Conservation (phyloP, 2,329 filamentous ascomycete genomes). For the Arthroderma sp. region DNA sequence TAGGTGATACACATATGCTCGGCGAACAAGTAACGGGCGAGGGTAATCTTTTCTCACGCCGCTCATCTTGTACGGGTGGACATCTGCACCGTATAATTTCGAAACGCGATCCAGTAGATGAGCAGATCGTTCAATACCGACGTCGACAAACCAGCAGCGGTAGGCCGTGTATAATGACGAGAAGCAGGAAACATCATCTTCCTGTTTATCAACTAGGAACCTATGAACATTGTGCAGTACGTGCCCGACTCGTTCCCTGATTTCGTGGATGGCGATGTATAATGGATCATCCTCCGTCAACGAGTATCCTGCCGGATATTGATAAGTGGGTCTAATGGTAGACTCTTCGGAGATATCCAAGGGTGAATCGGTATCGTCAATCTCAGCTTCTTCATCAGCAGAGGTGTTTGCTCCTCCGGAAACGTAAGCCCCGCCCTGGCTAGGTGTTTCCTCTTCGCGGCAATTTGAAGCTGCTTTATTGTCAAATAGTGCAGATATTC, state of each 20-base stretch:
- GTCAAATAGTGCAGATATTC: constrained; percentile 81
- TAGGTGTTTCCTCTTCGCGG: constrained; percentile 32
- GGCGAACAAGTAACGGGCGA: constrained; percentile 76
- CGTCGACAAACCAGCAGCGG: constrained; percentile 91
- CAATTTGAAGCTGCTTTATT: constrained; percentile 55
- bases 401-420: constrained; percentile 35
- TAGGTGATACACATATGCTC: constrained; percentile 88
- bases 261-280: constrained; percentile 65
- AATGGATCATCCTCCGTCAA: constrained; percentile 51
- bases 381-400: constrained; percentile 16
- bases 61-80: constrained; percentile 86
- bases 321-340: constrained; percentile 66
- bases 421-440: constrained; percentile 30
- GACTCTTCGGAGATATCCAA: constrained; percentile 48
- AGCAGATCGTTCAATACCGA: constrained; percentile 89
- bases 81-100: constrained; percentile 72
- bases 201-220: constrained; percentile 71
- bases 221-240: constrained; percentile 71
- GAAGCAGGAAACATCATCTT: constrained; percentile 94
- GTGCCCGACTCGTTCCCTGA: constrained; percentile 68
- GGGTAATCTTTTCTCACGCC: constrained; percentile 88
- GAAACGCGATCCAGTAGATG: constrained; percentile 82
- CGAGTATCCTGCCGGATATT: constrained; percentile 78
- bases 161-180: constrained; percentile 86
- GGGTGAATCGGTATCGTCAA: constrained; percentile 37